Percentiles rank a stretch among this genome's conserved stretches.
These are phyloP conservation scores for Alternaria sp. DNA, from an alignment of 2,329 filamentous ascomycete species.

Conservation along the genomic window DNA sequence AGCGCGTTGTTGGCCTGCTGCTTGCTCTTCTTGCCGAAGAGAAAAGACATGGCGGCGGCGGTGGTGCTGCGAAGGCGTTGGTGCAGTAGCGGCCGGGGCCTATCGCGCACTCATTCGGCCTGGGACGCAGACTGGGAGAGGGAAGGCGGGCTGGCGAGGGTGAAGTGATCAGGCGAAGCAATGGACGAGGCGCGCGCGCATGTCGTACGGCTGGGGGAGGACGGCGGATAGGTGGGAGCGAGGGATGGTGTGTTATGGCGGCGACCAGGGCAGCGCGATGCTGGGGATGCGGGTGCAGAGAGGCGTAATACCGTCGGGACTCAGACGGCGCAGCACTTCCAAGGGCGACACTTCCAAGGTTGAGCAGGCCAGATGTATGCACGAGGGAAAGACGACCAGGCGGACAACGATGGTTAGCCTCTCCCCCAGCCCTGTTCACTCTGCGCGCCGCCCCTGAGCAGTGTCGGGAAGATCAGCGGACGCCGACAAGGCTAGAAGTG, in stretches of 20 bases:
- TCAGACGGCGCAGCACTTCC: slow-evolving; percentile 8
- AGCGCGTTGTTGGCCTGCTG: slow-evolving; percentile 53
- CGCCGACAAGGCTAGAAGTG: slow-evolving; percentile 10
- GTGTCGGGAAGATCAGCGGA: slow-evolving; percentile 21
- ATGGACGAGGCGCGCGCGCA: slow-evolving; percentile 19
- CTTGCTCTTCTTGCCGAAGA: slow-evolving; percentile 60
- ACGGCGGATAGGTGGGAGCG: slow-evolving; percentile 5
- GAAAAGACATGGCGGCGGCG: slow-evolving; percentile 58
- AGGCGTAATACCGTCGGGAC: not conserved
- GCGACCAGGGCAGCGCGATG: not conserved
- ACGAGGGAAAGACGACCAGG: slow-evolving; percentile 12
- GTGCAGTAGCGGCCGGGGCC: slow-evolving; percentile 33
- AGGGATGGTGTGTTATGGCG: too few relatives aligned
- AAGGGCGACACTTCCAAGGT: slow-evolving; percentile 9
- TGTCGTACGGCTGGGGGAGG: slow-evolving; percentile 18
- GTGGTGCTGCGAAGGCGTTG: slow-evolving; percentile 23
- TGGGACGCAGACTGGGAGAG: slow-evolving; percentile 2
- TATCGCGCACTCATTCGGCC: slow-evolving; percentile 46
- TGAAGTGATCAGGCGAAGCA: slow-evolving; percentile 12
- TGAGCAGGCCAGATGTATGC: slow-evolving; percentile 6
- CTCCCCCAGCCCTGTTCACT: slow-evolving; percentile 8
- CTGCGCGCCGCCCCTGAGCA: slow-evolving; percentile 22
- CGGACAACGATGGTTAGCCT: slow-evolving; percentile 9
- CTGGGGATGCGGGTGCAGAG: slow-evolving; percentile 9
- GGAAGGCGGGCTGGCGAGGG: not conserved